These are phyloP conservation scores for Phytophthora podocarpi DNA, from an alignment of 352 stramenopile genomes.

Conservation along the genomic window DNA sequence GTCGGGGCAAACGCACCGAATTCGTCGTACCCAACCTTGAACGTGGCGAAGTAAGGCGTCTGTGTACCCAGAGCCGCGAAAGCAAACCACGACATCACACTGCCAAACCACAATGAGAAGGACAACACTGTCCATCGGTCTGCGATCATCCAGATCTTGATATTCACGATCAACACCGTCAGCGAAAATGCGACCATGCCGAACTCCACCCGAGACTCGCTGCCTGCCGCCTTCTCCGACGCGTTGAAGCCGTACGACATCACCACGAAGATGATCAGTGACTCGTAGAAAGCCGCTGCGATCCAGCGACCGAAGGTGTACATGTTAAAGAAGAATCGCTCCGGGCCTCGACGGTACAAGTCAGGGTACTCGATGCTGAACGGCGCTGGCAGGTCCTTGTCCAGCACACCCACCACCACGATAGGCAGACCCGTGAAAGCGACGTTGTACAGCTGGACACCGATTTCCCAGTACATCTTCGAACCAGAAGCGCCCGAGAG, in stretches of 20 bases:
- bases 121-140: slow-evolving; percentile 79
- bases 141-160: slow-evolving; percentile 92
- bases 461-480: slow-evolving; percentile 87
- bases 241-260: slow-evolving; percentile 83
- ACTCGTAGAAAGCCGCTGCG: slow-evolving; percentile 76
- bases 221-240: slow-evolving; percentile 54
- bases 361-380: slow-evolving; percentile 81
- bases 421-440: slow-evolving; percentile 94
- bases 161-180: slow-evolving; percentile 93
- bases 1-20: slow-evolving; percentile 73
- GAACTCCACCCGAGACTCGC: slow-evolving; percentile 81
- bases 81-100: slow-evolving; percentile 73
- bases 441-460: slow-evolving; percentile 94
- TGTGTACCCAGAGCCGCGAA: slow-evolving; percentile 67
- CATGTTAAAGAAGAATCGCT: slow-evolving; percentile 80
- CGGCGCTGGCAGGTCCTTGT: slow-evolving; percentile 80
- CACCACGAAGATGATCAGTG: slow-evolving; percentile 80
- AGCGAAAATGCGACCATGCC: slow-evolving; percentile 91
- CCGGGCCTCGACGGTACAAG: slow-evolving; percentile 73
- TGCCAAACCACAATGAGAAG: slow-evolving; percentile 60
- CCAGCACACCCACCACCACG: slow-evolving; percentile 78
- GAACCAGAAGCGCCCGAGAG: slow-evolving; percentile 92
- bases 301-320: slow-evolving; percentile 85
- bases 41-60: slow-evolving; percentile 56
- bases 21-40: slow-evolving; percentile 84